Conservation (phyloP, 257 asterid species). For the Phtheirospermum japonicum region DNA sequence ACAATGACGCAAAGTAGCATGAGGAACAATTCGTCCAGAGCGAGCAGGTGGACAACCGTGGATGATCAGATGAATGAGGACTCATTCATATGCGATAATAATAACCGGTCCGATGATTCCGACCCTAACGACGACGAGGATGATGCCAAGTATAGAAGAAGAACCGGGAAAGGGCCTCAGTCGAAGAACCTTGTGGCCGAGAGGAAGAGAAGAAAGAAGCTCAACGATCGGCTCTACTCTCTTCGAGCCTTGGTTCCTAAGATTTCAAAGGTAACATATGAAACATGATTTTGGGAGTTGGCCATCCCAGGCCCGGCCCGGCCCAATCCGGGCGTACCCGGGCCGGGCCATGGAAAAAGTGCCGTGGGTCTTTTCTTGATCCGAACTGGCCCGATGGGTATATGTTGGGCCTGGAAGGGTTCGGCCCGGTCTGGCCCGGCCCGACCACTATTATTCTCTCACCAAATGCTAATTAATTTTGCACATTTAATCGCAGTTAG, state of each 20-base stretch:
- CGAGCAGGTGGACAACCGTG: neutral
- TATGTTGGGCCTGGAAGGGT: no score
- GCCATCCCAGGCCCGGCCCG: no score
- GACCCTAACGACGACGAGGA: neutral
- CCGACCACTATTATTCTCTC: no score
- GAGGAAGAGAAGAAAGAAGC: slow-evolving; percentile 7
- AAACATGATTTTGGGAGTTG: no score
- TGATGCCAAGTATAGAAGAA: neutral
- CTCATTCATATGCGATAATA: neutral
- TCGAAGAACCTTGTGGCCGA: slow-evolving; percentile 3
- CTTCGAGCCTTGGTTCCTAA: slow-evolving; percentile 3
- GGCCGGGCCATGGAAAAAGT: no score
- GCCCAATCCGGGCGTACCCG: no score
- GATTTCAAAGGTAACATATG: neutral
- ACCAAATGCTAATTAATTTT: no score
- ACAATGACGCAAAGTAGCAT: neutral
- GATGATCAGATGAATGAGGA: neutral
- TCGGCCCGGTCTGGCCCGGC: no score
- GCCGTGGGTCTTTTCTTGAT: no score
- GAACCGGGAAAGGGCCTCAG: neutral
- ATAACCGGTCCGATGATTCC: neutral
- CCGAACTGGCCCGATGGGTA: no score
- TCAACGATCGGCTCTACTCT: neutral
- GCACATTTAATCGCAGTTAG: neutral
- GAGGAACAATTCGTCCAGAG: no score